Evolutionary conservation across 2,329 filamentous ascomycete species (phyloP), one percentile per base, ranked within the genome.

Genomic region (Talaromyces sp.): DNA sequence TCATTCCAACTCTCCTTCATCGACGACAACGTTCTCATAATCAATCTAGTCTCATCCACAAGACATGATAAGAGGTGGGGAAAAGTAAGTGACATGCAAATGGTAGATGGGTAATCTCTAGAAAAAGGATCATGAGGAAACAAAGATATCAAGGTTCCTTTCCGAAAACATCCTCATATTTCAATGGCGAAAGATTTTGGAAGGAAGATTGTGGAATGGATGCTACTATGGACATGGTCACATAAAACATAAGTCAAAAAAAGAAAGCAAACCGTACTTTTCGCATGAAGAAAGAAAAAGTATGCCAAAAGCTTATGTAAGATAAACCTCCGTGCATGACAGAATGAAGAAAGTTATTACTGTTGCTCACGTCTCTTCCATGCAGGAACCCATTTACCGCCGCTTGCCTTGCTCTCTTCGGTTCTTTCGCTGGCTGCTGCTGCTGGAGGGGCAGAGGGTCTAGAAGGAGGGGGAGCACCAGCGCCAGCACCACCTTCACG

Each of bases 301-400:
- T 31, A 4, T n/a, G 14, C 52, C 52, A 54, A 33, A 50, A 43
- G 57, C 19, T 60, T 24, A 61, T 41, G 33, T 54, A 56, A 37
- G 27, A 54, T 52, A 45, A 54, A 62, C 47, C 49, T 43, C 49
- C 49, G 50, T 47, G 35, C 5, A 16, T n/a, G 37, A 19, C 24
- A 58, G 60, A 63, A 58, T 22, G 22, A 27, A 58, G n/a, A 41
- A 19, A 59, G 31, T 45, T 47, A 66, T 43, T 76, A 74, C 69
- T 77, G 73, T 57, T 69, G 72, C 59, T 64, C 54, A 19, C 65
- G 75, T 71, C 73, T 78, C 71, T 74, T 78, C 74, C 73, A 78
- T 57, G 71, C 70, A 37, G 76, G 76, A 16, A 77, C 75, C 76
- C 76, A 78, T 68, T 74, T 76, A 33, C 59, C 56, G n/a, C 56